A percentile compares a stretch with the other conserved stretches of the same genome.
Evolutionary conservation across 495 filamentous ascomycete species (phyloP).

Genomic region (Aspergillus taichungensis): DNA sequence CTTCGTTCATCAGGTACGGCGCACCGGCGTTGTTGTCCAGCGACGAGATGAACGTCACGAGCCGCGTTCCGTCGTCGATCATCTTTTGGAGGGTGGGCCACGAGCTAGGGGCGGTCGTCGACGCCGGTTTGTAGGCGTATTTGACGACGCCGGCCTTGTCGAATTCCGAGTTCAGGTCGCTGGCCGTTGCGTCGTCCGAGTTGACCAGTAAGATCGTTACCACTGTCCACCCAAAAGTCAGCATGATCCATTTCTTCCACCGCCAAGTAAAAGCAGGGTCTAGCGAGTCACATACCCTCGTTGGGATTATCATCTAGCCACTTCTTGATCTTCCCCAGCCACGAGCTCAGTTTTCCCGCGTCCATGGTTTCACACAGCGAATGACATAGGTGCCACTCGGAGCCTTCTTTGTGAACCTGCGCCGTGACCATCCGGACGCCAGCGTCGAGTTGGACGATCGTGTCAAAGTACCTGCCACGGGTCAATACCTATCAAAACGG

Average conservation of each 20-base stretch:
- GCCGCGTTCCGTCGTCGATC: slow-evolving; percentile 53
- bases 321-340: slow-evolving; percentile 51
- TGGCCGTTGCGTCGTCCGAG: slow-evolving; percentile 48
- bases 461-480: slow-evolving; percentile 48
- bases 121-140: slow-evolving; percentile 52
- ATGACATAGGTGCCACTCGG: slow-evolving; percentile 58
- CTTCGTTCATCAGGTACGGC: slow-evolving; percentile 66
- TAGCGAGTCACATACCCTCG: slow-evolving; percentile 39
- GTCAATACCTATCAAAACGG: slow-evolving; percentile 3
- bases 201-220: slow-evolving; percentile 70
- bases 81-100: slow-evolving; percentile 66
- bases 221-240: slow-evolving; percentile 32
- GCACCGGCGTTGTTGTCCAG: slow-evolving; percentile 35
- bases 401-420: slow-evolving; percentile 56
- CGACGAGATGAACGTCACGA: slow-evolving; percentile 57
- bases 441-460: slow-evolving; percentile 59
- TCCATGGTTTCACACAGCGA: slow-evolving; percentile 54
- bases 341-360: slow-evolving; percentile 53
- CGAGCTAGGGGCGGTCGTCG: slow-evolving; percentile 30
- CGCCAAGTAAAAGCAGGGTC: background rate
- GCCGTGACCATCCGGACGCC: slow-evolving; percentile 64
- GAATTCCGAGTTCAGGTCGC: slow-evolving; percentile 49
- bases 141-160: slow-evolving; percentile 45
- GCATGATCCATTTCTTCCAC: background rate
- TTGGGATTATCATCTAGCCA: slow-evolving; percentile 63